Evolutionary conservation across 1,284 basidiomycete species (phyloP).

Genomic region (Afroboletus lepidellus): DNA sequence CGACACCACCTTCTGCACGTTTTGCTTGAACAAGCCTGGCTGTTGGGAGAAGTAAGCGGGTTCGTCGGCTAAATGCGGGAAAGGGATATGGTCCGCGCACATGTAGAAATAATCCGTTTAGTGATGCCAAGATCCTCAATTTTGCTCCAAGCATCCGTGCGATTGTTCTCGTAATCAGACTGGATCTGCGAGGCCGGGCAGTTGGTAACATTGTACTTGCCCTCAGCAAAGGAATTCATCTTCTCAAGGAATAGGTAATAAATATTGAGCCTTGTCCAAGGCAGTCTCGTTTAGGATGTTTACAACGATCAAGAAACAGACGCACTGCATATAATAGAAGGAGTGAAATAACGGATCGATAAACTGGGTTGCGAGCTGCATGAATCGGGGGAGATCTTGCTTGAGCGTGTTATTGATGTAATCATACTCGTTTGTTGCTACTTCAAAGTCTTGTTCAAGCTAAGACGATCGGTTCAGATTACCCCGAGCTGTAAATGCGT

Average conservation of each 20-base stretch:
- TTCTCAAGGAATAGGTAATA: slow-evolving; percentile 94
- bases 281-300: not conserved
- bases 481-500: not conserved
- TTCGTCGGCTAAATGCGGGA: not conserved
- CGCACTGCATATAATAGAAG: slow-evolving; percentile 99
- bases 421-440: slow-evolving; percentile 94
- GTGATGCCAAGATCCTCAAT: slow-evolving; percentile 79
- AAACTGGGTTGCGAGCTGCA: slow-evolving; percentile 84
- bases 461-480: slow-evolving; percentile 35
- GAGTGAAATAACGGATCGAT: slow-evolving; percentile 97
- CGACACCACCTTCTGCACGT: slow-evolving; percentile 38
- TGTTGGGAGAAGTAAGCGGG: slow-evolving; percentile 28
- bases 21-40: slow-evolving; percentile 63
- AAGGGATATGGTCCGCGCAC: slow-evolving; percentile 45
- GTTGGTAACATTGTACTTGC: slow-evolving; percentile 74
- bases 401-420: slow-evolving; percentile 94
- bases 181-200: slow-evolving; percentile 71
- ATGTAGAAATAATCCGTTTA: slow-evolving; percentile 80
- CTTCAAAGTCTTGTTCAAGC: slow-evolving; percentile 98
- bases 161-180: slow-evolving; percentile 74
- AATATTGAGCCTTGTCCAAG: slow-evolving; percentile 75
- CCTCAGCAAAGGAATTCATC: slow-evolving; percentile 83
- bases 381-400: slow-evolving; percentile 89
- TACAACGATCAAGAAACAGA: slow-evolving; percentile 22
- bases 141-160: slow-evolving; percentile 74